These are phyloP conservation scores for Acanthamoeba healyi DNA, from an alignment of 208 protist species.

Conservation along the genomic window DNA sequence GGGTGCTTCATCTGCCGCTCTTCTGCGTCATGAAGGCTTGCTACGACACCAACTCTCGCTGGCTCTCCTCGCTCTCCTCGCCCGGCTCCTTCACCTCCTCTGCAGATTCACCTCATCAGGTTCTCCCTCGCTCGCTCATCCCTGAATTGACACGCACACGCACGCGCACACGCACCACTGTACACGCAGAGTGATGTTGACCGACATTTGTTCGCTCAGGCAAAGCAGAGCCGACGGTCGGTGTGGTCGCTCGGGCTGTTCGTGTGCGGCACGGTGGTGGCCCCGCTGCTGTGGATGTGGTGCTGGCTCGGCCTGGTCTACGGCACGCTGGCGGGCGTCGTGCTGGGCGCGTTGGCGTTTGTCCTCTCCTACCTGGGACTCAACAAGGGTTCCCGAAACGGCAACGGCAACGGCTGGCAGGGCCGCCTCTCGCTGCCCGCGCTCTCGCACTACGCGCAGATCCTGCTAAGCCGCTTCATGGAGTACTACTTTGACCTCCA, in stretches of 20 bases:
- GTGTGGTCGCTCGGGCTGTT: conserved; percentile 30
- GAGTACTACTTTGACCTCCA: conserved; percentile 46
- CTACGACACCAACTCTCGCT: not conserved
- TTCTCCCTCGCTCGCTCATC: not conserved
- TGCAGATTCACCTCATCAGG: not conserved
- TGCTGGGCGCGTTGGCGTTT: not conserved
- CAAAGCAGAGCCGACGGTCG: not conserved
- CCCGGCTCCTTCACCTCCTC: not conserved
- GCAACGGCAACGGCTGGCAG: not conserved
- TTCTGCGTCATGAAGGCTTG: conserved; percentile 60
- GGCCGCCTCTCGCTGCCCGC: not conserved
- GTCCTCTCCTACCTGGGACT: not conserved
- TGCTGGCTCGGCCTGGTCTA: conserved; percentile 61
- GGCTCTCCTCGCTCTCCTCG: not conserved
- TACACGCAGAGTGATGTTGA: not conserved
- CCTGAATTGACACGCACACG: not conserved
- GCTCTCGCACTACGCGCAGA: not conserved
- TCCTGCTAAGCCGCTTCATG: conserved; percentile 11
- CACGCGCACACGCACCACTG: too few relatives aligned
- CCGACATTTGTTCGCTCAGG: not conserved
- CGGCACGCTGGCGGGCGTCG: not conserved
- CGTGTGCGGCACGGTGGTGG: conserved; percentile 29
- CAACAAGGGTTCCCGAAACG: not conserved
- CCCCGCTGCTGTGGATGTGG: conserved; percentile 66
- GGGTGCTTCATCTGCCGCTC: conserved; percentile 60